phyloP scores from a whole-genome alignment of 345 rosid genomes.

The Passiflora organensis region DNA sequence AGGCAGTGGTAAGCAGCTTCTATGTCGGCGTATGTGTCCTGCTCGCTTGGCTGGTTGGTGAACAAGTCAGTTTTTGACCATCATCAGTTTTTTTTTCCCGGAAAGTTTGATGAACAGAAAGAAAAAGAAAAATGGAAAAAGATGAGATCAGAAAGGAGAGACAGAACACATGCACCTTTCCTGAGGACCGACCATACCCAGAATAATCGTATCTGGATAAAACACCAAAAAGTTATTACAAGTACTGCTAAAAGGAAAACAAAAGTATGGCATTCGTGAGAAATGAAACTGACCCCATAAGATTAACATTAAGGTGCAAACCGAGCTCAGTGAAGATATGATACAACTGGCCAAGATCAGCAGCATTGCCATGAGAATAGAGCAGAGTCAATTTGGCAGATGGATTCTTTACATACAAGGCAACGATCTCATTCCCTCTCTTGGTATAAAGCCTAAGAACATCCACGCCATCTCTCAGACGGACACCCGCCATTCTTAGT shows the following conservation, averaged over 20 bases:
- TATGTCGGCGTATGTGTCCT: constrained; percentile 85
- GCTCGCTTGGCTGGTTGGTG: constrained; percentile 63
- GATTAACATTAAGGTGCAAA: constrained; percentile 66
- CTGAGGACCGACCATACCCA: constrained; percentile 88
- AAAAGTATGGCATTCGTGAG: neutral
- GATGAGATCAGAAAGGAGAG: no score
- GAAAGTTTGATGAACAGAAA: no score
- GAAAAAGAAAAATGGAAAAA: no score
- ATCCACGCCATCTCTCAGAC: constrained; percentile 55
- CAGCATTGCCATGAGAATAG: constrained; percentile 93
- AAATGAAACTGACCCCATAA: constrained; percentile 59
- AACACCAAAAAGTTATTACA: neutral
- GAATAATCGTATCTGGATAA: constrained; percentile 84
- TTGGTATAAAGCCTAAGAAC: constrained; percentile 52
- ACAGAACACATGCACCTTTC: constrained; percentile 65
- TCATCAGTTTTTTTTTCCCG: no score
- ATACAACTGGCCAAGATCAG: constrained; percentile 79
- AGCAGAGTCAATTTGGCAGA: constrained; percentile 65
- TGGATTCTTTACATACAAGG: constrained; percentile 59
- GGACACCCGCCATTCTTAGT: constrained; percentile 43
- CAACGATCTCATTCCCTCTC: constrained; percentile 72
- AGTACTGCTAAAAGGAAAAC: neutral
- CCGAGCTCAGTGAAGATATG: constrained; percentile 64
- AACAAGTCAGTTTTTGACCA: no score
- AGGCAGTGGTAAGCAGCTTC: constrained; percentile 72